Evolutionary conservation across 2,329 filamentous ascomycete genomes (phyloP).

Genomic region (Exophiala calicioides): DNA sequence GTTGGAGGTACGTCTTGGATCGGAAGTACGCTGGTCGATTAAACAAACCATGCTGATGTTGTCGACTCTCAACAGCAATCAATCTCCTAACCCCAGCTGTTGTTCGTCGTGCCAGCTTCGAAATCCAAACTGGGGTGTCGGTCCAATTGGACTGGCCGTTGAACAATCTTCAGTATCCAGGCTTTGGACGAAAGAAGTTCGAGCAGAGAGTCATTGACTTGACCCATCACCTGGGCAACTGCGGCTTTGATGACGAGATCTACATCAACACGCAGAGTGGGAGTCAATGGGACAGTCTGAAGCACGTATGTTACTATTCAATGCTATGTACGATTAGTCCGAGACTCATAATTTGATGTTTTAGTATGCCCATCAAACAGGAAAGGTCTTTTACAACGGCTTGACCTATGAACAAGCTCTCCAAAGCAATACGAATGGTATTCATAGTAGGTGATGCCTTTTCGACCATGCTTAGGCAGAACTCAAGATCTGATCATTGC

Average conservation of each 20-base stretch:
- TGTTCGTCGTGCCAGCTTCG: neutral
- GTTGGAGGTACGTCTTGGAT: conserved; percentile 7
- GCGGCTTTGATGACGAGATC: conserved; percentile 6
- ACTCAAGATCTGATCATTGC: no score
- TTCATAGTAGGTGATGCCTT: conserved; percentile 21
- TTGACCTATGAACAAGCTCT: neutral
- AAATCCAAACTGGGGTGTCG: conserved; percentile 1
- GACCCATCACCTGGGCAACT: neutral
- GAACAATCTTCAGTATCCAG: conserved; percentile 1
- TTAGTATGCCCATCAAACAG: conserved; percentile 7
- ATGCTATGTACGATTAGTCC: neutral
- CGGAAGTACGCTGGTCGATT: neutral
- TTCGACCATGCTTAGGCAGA: no score
- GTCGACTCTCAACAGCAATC: no score
- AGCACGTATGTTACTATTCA: conserved; percentile 5
- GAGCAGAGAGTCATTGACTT: conserved; percentile 29
- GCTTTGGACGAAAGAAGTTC: conserved; percentile 13
- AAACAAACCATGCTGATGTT: neutral
- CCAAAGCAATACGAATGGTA: neutral
- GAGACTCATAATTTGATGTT: neutral
- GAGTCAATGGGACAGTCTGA: conserved; percentile 20
- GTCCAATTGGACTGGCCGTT: conserved; percentile 6
- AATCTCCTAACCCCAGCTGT: conserved; percentile 3
- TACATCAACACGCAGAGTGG: conserved; percentile 15
- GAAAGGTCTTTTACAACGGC: conserved; percentile 11